These are phyloP conservation scores for Mucuna pruriens DNA, from an alignment of 306 rosid genomes.

Conservation along the genomic window DNA sequence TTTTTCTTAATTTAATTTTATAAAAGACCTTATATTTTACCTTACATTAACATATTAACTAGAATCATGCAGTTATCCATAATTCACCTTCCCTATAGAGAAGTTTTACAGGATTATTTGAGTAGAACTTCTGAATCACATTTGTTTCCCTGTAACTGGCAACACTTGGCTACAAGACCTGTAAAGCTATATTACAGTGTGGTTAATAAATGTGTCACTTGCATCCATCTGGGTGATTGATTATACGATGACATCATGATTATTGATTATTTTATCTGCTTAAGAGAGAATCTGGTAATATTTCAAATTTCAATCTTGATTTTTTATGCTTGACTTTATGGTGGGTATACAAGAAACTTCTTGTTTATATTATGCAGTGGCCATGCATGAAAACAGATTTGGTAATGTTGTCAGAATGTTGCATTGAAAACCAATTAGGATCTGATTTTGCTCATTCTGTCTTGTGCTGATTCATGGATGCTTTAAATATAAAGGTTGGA, in stretches of 20 bases:
- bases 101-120: background rate
- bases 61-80: conserved; percentile 6
- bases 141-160: background rate
- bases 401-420: conserved; percentile 25
- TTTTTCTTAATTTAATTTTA: background rate
- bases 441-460: conserved; percentile 22
- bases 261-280: background rate
- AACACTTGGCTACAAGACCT: conserved; percentile 8
- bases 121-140: conserved; percentile 4
- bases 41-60: background rate
- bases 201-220: conserved; percentile 1
- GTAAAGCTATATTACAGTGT: conserved; percentile 19
- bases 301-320: conserved; percentile 22
- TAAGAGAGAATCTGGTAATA: conserved; percentile 7
- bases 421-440: conserved; percentile 17
- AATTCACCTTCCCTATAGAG: background rate
- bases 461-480: conserved; percentile 42
- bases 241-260: conserved; percentile 1
- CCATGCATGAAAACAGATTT: background rate
- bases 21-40: background rate
- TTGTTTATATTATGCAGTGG: background rate
- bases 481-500: conserved; percentile 73
- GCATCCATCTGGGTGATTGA: conserved; percentile 13
- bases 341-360: conserved; percentile 2
- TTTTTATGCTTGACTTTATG: conserved; percentile 11